Evolutionary conservation across 257 asterid species (phyloP).

Genomic region (Cynanchum wilfordii): DNA sequence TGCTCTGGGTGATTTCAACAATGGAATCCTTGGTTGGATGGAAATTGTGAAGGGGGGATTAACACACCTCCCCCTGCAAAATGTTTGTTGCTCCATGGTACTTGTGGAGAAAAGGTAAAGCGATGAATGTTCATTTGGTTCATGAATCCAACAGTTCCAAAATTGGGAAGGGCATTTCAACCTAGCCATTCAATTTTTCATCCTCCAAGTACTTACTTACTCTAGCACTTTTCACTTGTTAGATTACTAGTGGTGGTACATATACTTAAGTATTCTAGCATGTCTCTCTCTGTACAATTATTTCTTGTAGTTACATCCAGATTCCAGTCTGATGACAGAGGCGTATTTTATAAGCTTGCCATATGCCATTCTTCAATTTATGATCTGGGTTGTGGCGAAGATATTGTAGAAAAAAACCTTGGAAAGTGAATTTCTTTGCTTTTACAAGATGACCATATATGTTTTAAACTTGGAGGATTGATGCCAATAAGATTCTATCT

Average conservation of each 20-base stretch:
- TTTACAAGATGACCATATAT: background rate
- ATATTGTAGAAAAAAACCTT: too few relatives aligned
- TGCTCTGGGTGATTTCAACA: constrained; percentile 2
- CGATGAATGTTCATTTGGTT: background rate
- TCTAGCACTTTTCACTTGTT: constrained; percentile 10
- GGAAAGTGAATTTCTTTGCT: too few relatives aligned
- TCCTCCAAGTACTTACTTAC: background rate
- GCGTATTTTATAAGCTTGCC: background rate
- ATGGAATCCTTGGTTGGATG: background rate
- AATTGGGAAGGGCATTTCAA: constrained; percentile 2
- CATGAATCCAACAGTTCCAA: constrained; percentile 3
- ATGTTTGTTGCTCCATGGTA: background rate
- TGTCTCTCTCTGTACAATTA: constrained; percentile 8
- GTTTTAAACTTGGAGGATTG: background rate
- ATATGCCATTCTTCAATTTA: background rate
- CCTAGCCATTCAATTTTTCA: constrained; percentile 2
- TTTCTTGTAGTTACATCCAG: constrained; percentile 7
- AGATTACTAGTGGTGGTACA: constrained; percentile 7
- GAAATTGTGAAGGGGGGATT: background rate
- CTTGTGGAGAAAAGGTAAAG: background rate
- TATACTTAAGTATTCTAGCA: constrained; percentile 8
- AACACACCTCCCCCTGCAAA: background rate
- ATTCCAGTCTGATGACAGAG: constrained; percentile 6
- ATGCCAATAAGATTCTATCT: background rate
- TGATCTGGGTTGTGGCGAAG: background rate